These are phyloP conservation scores for Apophysomyces elegans DNA, from an alignment of 371 early-diverging fungal species.

Conservation along the genomic window DNA sequence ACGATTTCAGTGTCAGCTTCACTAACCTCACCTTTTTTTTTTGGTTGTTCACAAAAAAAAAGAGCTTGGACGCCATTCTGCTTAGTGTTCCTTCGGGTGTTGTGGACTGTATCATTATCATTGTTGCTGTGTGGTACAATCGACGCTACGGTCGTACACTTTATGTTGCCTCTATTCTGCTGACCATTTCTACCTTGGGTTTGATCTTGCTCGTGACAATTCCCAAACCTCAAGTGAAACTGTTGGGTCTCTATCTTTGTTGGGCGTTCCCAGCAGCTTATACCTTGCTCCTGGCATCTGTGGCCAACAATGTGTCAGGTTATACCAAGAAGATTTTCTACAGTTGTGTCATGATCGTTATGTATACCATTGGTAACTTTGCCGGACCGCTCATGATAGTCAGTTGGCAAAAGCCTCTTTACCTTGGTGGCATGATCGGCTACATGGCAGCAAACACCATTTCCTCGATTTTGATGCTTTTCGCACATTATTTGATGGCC, in stretches of 20 bases:
- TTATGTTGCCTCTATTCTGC: constrained; percentile 27
- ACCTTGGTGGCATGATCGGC: constrained; percentile 41
- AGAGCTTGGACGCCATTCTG: constrained; percentile 42
- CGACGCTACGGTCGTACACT: constrained; percentile 40
- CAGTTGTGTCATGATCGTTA: constrained; percentile 23
- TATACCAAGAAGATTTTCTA: constrained; percentile 43
- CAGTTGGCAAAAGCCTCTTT: constrained; percentile 27
- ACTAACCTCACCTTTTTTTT: constrained; percentile 18
- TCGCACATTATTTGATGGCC: constrained; percentile 29
- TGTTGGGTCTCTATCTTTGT: constrained; percentile 36
- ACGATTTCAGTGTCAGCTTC: not conserved
- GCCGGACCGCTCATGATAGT: constrained; percentile 32
- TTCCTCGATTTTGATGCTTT: constrained; percentile 21
- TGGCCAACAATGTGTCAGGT: constrained; percentile 36
- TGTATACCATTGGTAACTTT: constrained; percentile 31
- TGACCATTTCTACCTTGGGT: constrained; percentile 36
- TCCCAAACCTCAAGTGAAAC: constrained; percentile 37
- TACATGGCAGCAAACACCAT: constrained; percentile 30
- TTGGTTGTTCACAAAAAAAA: not conserved
- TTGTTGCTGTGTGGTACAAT: constrained; percentile 38
- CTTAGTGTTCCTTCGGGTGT: constrained; percentile 44
- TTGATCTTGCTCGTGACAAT: constrained; percentile 41
- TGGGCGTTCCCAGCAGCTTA: constrained; percentile 39
- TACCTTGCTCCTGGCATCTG: constrained; percentile 28
- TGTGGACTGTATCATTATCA: constrained; percentile 34